Evolutionary conservation across 129 eudicot genomes (phyloP).

Genomic region (Smallanthus sonchifolius): DNA sequence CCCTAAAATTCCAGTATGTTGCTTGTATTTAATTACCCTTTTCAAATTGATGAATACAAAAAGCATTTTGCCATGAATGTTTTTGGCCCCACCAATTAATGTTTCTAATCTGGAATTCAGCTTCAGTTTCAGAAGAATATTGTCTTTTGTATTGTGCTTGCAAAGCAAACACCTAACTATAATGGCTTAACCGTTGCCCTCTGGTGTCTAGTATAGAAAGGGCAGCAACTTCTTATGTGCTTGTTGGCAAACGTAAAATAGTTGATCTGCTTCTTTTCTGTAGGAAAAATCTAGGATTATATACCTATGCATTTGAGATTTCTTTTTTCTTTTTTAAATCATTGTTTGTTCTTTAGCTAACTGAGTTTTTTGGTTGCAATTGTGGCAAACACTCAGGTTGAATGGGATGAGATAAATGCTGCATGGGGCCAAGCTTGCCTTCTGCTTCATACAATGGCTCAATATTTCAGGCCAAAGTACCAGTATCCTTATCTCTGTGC

Average conservation of each 20-base stretch:
- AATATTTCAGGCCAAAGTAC: conserved; percentile 78
- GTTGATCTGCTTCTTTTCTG: too few species aligned
- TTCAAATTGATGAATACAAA: not conserved
- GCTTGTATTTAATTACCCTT: not conserved
- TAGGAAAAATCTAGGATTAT: too few species aligned
- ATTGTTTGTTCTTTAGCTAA: conserved; percentile 1
- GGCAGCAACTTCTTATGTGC: not conserved
- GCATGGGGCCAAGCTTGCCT: conserved; percentile 99
- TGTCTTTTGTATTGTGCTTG: not conserved
- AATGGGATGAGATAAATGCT: conserved; percentile 98
- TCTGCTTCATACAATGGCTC: conserved; percentile 96
- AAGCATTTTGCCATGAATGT: not conserved
- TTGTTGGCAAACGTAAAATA: not conserved
- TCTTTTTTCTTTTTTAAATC: not conserved
- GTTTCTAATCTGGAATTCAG: not conserved
- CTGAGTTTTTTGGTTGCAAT: conserved; percentile 1
- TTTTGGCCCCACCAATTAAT: conserved; percentile 1
- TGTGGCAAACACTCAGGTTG: conserved; percentile 46
- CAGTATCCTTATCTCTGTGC: conserved; percentile 61
- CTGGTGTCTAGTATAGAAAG: not conserved
- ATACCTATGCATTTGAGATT: too few species aligned
- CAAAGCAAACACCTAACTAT: not conserved
- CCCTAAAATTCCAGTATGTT: conserved; percentile 73
- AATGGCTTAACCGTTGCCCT: not conserved
- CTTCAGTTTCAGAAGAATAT: not conserved